Percentiles rank a stretch among this genome's conserved stretches.
Conservation (phyloP, 2,329 filamentous ascomycete genomes). For the Mycocentrospora acerina region DNA sequence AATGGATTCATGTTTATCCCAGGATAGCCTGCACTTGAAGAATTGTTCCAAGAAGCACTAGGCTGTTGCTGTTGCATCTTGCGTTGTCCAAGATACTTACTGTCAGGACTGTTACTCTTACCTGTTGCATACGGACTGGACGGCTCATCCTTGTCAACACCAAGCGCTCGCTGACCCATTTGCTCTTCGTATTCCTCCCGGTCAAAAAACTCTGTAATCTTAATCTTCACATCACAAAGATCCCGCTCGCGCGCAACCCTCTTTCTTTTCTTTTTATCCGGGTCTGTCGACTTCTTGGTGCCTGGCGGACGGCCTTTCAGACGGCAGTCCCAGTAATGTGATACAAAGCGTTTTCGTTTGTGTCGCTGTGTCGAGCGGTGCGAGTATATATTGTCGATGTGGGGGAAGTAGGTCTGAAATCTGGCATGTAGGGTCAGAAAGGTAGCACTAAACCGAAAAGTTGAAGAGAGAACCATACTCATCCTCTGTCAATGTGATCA, state of each 20-base stretch:
- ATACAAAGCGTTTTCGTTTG: conserved; percentile 79
- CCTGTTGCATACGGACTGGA: conserved; percentile 7
- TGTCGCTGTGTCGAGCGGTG: conserved; percentile 79
- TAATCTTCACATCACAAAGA: conserved; percentile 85
- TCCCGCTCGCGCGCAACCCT: conserved; percentile 72
- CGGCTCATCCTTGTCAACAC: conserved; percentile 9
- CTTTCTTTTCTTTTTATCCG: conserved; percentile 80
- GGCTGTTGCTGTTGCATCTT: conserved; percentile 16
- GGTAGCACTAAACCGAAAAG: background rate
- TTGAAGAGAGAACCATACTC: conserved; percentile 55
- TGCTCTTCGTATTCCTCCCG: conserved; percentile 46
- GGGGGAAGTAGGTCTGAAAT: conserved; percentile 79
- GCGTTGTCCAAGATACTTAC: conserved; percentile 26
- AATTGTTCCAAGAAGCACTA: conserved; percentile 26
- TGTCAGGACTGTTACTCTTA: conserved; percentile 8
- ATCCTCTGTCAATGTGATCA: conserved; percentile 71
- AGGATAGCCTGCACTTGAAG: conserved; percentile 17
- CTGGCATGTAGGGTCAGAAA: conserved; percentile 44
- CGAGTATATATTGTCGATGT: conserved; percentile 82
- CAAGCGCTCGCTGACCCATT: conserved; percentile 29
- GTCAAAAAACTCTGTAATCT: conserved; percentile 77
- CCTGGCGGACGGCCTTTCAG: conserved; percentile 78
- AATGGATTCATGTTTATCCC: conserved; percentile 16
- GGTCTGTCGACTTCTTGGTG: conserved; percentile 76
- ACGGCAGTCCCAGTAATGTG: conserved; percentile 82